Evolutionary conservation across 2,329 filamentous ascomycete genomes (phyloP), one percentile per base, ranked within the genome.

Genomic region (Fusarium sp.): DNA sequence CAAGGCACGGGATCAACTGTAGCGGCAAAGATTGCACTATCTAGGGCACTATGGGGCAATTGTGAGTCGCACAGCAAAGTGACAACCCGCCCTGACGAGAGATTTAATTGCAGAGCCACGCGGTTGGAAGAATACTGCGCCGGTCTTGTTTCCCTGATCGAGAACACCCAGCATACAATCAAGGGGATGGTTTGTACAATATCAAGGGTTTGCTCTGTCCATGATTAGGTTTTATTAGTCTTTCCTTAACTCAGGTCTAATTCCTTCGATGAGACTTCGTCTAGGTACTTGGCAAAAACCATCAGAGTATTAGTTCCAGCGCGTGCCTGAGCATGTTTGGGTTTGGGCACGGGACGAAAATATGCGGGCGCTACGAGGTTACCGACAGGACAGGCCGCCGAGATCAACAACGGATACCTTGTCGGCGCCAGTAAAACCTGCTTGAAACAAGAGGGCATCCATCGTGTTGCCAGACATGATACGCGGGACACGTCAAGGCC

Each of bases 41-140:
- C 54, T 60, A 70, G 67, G 66, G 63, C 58, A 47, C 51, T 68
- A 70, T 64, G 66, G 67, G 67, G 67, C 66, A 64, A 53, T 70
- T 59, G 31, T 62, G 62, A 66, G 65, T 67, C 47, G 62, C 50
- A 71, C 59, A 65, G 59, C 44, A 60, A 52, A 57, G 37, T 23
- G 30, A 36, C 28, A 55, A 59, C 60, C 47, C 40, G 31, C 56
- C 58, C 64, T 18, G 37, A 62, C 68, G 68, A 71, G 68, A 71
- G 60, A 71, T 71, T 71, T 71, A 71, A 71, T 71, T 71, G 55
- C 64, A 65, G 50, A n/a, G n/a, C n/a, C n/a, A n/a, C n/a, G n/a
- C n/a, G n/a, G n/a, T n/a, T n/a, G n/a, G n/a, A n/a, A n/a, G n/a
- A n/a, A n/a, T n/a, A n/a, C n/a, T n/a, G n/a, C n/a, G n/a, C n/a